Evolutionary conservation across 306 rosid species (phyloP), one percentile per base, ranked within the genome.

Genomic region (Cicer judaicum): DNA sequence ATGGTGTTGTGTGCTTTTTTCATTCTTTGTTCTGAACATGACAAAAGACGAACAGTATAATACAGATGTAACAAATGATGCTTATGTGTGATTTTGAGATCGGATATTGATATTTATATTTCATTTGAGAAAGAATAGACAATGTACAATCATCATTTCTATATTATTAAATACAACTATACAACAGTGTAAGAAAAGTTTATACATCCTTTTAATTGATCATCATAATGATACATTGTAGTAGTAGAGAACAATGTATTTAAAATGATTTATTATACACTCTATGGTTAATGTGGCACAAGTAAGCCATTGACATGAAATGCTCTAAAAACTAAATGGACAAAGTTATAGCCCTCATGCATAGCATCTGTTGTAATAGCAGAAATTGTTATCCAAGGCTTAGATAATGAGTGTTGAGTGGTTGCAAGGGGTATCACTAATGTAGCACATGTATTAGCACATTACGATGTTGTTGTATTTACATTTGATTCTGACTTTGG

Each of bases 31-130:
- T 50, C 16, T 19, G 7, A 50, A 50, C 56, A 50, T 50, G 56
- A 50, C 56, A 50, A 50, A 50, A 50, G 56, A 14, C 9, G 9
- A 50, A 50, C n/a, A 46, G 2, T 49, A 49, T 49, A n/a, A 49
- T n/a, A 49, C 55, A 49, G 55, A 49, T 49, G 55, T 49, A 49
- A n/a, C 55, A 49, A 49, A 49, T 49, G 55, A 49, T 49, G 36
- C 36, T 29, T 29, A 29, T 49, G 55, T 49, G 7, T 49, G 55
- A 12, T 1, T n/a, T n/a, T 6, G 36, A 49, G 55, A 49, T 49
- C 55, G 1, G 16, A 49, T 49, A 7, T 49, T 49, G 8, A 49
- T 49, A 49, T 49, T 49, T 49, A n/a, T n/a, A 49, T 49, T 49
- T n/a, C 54, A 49, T 49, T 1, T 49, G 54, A 49, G 8, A 49